Conservation (phyloP, 345 rosid genomes). For the Arabis alpina region DNA sequence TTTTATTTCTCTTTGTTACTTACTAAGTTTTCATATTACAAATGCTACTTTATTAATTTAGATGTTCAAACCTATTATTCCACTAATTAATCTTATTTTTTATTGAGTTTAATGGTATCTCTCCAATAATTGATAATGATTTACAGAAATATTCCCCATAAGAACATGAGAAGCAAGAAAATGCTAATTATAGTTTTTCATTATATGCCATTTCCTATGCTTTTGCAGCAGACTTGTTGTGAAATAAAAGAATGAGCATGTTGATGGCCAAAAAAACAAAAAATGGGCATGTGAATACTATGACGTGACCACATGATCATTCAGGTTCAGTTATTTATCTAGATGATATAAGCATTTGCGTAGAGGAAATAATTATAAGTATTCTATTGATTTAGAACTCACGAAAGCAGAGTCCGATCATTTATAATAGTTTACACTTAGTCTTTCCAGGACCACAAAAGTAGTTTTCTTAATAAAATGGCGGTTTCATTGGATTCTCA, state of each 20-base stretch:
- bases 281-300: conserved; percentile 24
- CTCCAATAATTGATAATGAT: background rate
- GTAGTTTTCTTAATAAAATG: too few species aligned
- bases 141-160: conserved; percentile 1
- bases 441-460: background rate
- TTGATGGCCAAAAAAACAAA: too few species aligned
- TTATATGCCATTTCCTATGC: background rate
- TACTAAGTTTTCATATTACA: too few species aligned
- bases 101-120: background rate
- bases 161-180: background rate
- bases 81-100: too few species aligned
- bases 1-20: too few species aligned
- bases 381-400: conserved; percentile 1
- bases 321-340: conserved; percentile 17
- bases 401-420: conserved; percentile 1
- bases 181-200: background rate
- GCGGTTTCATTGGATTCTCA: conserved; percentile 12
- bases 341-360: conserved; percentile 20
- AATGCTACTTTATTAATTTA: too few species aligned
- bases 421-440: background rate
- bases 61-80: too few species aligned
- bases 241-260: background rate
- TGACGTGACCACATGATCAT: conserved; percentile 21
- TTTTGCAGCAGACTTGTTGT: conserved; percentile 2
- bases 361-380: background rate